Percentiles rank a stretch among this genome's conserved stretches.
Conservation (phyloP, 2,329 filamentous ascomycete species). For the Fusarium guadeloupense region DNA sequence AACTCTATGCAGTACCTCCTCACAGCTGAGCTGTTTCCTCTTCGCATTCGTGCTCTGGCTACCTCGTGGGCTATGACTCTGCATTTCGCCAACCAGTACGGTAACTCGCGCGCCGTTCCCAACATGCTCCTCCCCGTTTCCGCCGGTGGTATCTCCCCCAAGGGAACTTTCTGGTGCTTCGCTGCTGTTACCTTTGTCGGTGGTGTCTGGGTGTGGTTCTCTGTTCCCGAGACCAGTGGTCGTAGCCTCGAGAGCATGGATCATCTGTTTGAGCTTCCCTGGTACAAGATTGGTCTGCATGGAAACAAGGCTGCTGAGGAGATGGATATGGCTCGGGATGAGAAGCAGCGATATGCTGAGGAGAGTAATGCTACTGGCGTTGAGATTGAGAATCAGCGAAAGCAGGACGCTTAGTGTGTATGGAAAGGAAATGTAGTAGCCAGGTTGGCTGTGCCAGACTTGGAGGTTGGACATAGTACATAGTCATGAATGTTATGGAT, state of each 20-base stretch:
- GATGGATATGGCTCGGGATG: slow-evolving; percentile 54
- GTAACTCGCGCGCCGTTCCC: slow-evolving; percentile 78
- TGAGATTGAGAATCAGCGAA: slow-evolving; percentile 50
- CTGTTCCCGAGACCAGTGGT: slow-evolving; percentile 76
- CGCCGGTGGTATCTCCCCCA: slow-evolving; percentile 61
- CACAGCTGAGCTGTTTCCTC: slow-evolving; percentile 79
- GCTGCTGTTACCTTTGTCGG: slow-evolving; percentile 73
- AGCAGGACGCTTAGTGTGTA: slow-evolving; percentile 29
- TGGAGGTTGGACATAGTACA: slow-evolving; percentile 3
- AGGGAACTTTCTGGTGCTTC: slow-evolving; percentile 83
- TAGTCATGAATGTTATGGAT: slow-evolving; percentile 23
- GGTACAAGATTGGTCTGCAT: slow-evolving; percentile 75
- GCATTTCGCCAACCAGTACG: slow-evolving; percentile 83
- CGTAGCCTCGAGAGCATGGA: slow-evolving; percentile 76
- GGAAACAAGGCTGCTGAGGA: slow-evolving; percentile 63
- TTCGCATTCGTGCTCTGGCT: slow-evolving; percentile 75
- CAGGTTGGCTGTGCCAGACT: not conserved
- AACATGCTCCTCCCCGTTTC: slow-evolving; percentile 70
- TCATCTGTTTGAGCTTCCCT: slow-evolving; percentile 74
- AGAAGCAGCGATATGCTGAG: slow-evolving; percentile 55
- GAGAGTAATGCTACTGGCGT: slow-evolving; percentile 44
- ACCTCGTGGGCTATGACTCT: slow-evolving; percentile 79
- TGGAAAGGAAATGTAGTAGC: not conserved
- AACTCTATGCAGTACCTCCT: slow-evolving; percentile 83
- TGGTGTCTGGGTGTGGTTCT: slow-evolving; percentile 75